Conservation (phyloP, 2,329 filamentous ascomycete species). For the Lecanicillium sp. region DNA sequence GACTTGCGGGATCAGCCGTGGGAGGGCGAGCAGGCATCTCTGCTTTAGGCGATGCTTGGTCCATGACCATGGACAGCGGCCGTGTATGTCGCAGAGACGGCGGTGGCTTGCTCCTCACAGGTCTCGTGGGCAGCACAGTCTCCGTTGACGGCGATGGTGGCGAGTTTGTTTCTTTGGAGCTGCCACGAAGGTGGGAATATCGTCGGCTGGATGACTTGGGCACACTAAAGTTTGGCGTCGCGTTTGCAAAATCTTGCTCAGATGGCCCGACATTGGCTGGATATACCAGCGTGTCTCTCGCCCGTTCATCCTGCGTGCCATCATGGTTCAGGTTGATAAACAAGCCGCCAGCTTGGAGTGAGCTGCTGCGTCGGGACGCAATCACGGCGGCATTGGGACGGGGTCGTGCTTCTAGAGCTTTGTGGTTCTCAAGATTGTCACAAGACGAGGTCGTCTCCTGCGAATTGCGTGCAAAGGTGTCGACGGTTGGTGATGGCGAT, state of each 20-base stretch:
- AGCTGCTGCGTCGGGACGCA: conserved; percentile 40
- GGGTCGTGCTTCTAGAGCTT: conserved; percentile 27
- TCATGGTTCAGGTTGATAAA: conserved; percentile 31
- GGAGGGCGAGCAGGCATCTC: conserved; percentile 21
- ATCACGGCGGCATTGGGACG: conserved; percentile 48
- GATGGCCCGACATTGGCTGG: conserved; percentile 1
- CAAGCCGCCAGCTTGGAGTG: conserved; percentile 36
- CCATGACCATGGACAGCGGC: conserved; percentile 46
- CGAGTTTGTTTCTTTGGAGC: conserved; percentile 11
- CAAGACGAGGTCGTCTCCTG: conserved; percentile 13
- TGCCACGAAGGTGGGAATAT: conserved; percentile 31
- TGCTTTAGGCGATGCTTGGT: conserved; percentile 39
- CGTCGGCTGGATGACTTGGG: conserved; percentile 38
- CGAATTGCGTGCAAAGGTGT: conserved; percentile 32
- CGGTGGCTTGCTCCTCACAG: conserved; percentile 31
- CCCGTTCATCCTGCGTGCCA: conserved; percentile 12
- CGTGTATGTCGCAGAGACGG: conserved; percentile 40
- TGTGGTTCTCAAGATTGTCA: conserved; percentile 13
- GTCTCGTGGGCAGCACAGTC: conserved; percentile 14
- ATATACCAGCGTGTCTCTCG: conserved; percentile 1
- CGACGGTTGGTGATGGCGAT: conserved; percentile 45
- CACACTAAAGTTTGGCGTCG: conserved; percentile 46
- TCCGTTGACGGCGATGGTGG: conserved; percentile 12
- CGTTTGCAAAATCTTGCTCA: conserved; percentile 12
- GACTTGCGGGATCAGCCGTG: conserved; percentile 14